A percentile compares a stretch with the other conserved stretches of the same genome.
phyloP scores from a whole-genome alignment of 2,329 filamentous ascomycete species.

The Venturia aucupariae region DNA sequence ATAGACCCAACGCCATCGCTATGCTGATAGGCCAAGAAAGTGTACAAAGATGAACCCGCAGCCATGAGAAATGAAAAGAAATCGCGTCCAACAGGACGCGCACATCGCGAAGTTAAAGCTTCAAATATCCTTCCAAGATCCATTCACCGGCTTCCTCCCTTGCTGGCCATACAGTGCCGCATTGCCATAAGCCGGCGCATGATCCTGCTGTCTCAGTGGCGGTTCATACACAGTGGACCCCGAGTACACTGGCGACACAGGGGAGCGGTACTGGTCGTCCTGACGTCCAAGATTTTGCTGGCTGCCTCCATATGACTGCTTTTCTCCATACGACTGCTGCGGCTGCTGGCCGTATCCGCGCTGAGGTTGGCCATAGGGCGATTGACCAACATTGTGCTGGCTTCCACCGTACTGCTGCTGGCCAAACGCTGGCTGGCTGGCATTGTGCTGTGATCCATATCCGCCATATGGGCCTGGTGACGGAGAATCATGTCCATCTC shows the following conservation, averaged over 20 bases:
- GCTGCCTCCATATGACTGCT: slow-evolving; percentile 1
- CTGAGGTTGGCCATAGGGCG: slow-evolving; percentile 3
- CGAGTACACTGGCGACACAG: background rate
- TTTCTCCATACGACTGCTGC: background rate
- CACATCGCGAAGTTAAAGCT: background rate
- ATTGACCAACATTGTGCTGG: background rate
- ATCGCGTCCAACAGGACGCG: background rate
- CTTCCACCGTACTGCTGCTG: background rate
- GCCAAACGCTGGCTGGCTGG: background rate
- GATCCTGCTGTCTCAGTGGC: background rate
- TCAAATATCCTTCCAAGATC: slow-evolving; percentile 21
- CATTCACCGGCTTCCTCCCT: slow-evolving; percentile 19
- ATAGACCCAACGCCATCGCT: slow-evolving; percentile 1
- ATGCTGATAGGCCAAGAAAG: background rate
- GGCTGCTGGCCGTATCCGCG: slow-evolving; percentile 11
- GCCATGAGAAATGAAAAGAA: background rate
- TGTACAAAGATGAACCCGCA: background rate
- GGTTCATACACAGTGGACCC: slow-evolving; percentile 13
- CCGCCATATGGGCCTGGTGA: background rate
- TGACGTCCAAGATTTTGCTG: slow-evolving; percentile 2
- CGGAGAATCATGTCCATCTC: background rate
- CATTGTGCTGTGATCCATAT: background rate
- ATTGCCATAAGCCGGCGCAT: slow-evolving; percentile 17
- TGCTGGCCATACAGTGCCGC: slow-evolving; percentile 17
- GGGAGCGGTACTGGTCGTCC: background rate